A percentile compares a stretch with the other conserved stretches of the same genome.
phyloP scores from a whole-genome alignment of 306 rosid species.

The Rosa chinensis region DNA sequence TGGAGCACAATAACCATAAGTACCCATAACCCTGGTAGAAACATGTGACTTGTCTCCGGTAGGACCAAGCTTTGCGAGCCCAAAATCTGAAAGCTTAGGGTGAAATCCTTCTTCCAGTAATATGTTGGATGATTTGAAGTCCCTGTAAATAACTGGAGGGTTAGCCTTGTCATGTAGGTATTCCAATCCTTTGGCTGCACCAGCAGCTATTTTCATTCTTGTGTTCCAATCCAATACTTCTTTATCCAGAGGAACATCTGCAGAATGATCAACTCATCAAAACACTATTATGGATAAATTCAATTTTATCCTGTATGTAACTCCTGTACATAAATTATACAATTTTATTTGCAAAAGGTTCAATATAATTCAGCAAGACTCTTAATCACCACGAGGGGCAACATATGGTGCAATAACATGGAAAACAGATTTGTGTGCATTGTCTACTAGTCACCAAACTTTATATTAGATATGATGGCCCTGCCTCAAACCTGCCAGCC shows the following conservation, averaged over 20 bases:
- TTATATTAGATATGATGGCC: not conserved
- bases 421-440: not conserved
- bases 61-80: constrained; percentile 96
- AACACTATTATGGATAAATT: not conserved
- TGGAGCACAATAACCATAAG: constrained; percentile 93
- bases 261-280: constrained; percentile 17
- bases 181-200: constrained; percentile 88
- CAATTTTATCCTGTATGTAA: not conserved
- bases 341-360: not conserved
- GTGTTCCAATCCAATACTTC: constrained; percentile 89
- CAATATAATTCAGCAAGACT: not conserved
- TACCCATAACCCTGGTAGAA: constrained; percentile 93
- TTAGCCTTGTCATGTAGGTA: constrained; percentile 86
- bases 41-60: constrained; percentile 90
- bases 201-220: constrained; percentile 89
- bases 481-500: not conserved
- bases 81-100: constrained; percentile 92
- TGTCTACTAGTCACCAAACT: not conserved
- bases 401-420: not conserved
- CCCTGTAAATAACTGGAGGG: constrained; percentile 91
- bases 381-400: not conserved
- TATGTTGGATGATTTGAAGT: constrained; percentile 88
- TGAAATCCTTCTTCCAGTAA: constrained; percentile 81
- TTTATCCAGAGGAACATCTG: constrained; percentile 80
- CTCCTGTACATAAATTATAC: not conserved